Evolutionary conservation across 495 filamentous ascomycete species (phyloP).

Genomic region (Daldinia vernicosa): DNA sequence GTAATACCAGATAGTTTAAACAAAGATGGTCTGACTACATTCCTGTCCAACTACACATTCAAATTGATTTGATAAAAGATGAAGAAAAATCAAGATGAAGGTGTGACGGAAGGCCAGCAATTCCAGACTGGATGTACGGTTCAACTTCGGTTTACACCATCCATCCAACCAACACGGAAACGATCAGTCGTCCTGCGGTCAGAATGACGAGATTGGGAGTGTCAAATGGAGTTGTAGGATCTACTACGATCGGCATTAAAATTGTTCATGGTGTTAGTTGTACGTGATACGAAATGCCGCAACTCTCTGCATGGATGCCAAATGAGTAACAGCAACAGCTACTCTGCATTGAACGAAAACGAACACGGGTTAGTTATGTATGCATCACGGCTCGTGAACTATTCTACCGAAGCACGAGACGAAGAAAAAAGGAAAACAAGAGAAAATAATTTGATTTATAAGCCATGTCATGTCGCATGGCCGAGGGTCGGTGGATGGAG

Average conservation of each 20-base stretch:
- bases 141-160: conserved; percentile 1
- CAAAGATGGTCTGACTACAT: background rate
- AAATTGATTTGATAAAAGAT: background rate
- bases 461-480: conserved; percentile 17
- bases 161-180: conserved; percentile 19
- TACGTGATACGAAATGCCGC: conserved; percentile 13
- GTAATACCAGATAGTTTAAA: background rate
- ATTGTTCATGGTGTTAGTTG: conserved; percentile 11
- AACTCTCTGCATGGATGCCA: conserved; percentile 22
- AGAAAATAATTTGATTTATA: conserved; percentile 34
- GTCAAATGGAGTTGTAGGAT: conserved; percentile 24
- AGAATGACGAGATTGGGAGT: conserved; percentile 10
- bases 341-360: conserved; percentile 9
- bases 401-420: conserved; percentile 19
- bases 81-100: background rate
- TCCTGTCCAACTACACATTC: background rate
- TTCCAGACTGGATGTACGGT: background rate
- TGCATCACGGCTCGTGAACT: conserved; percentile 6
- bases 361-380: conserved; percentile 23
- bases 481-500: conserved; percentile 31
- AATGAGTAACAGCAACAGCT: conserved; percentile 22
- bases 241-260: conserved; percentile 28
- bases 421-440: conserved; percentile 20
- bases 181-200: conserved; percentile 7
- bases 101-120: background rate